phyloP scores from a whole-genome alignment of 2,329 filamentous ascomycete genomes.

The Ophiostoma ulmi region DNA sequence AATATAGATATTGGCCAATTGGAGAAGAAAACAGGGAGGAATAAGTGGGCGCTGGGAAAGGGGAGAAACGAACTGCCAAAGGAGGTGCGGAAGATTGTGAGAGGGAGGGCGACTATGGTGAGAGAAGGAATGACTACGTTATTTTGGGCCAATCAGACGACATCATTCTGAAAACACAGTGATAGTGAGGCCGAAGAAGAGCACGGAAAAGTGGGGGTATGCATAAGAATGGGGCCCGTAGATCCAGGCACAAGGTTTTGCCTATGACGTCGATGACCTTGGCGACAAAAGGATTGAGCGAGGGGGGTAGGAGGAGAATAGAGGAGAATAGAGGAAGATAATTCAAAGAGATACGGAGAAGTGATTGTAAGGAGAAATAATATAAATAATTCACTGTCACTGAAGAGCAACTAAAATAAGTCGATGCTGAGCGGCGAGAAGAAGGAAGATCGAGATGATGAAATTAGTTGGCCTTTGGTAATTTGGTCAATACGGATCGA shows the following conservation, averaged over 20 bases:
- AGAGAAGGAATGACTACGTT: neutral
- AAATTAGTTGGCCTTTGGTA: neutral
- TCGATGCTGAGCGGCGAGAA: neutral
- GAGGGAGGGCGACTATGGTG: neutral
- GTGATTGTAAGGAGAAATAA: neutral
- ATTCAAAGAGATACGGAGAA: neutral
- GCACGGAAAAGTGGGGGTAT: neutral
- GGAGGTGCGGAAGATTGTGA: neutral
- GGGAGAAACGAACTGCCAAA: neutral
- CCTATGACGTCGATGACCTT: constrained; percentile 6
- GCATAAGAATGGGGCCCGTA: neutral
- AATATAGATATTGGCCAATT: neutral
- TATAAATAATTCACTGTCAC: neutral
- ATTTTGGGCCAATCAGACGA: neutral
- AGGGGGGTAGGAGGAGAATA: neutral
- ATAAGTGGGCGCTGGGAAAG: constrained; percentile 10
- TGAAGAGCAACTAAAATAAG: neutral
- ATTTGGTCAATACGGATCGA: neutral
- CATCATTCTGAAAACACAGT: neutral
- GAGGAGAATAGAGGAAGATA: neutral
- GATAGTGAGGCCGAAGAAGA: constrained; percentile 12
- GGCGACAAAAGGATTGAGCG: neutral
- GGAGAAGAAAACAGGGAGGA: neutral
- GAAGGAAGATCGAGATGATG: constrained; percentile 5
- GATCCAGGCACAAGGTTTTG: constrained; percentile 14